Base-by-base conservation (phyloP, 1,284 basidiomycete genomes). In the Ustilago loliicola region DNA sequence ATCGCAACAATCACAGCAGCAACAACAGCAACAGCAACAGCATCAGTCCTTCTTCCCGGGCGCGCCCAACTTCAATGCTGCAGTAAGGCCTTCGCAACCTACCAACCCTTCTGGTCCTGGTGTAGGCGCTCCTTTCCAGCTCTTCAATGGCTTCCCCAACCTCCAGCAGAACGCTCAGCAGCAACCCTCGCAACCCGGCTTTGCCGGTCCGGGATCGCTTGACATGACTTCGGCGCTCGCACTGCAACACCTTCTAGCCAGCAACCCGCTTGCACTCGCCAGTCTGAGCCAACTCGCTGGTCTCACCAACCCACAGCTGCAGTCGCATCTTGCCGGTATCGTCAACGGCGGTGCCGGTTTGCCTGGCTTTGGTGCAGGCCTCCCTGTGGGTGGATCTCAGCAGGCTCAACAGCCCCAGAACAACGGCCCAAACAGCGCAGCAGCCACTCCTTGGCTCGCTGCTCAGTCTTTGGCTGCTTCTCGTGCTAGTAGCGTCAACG, bases 141-240 rank as follows among this genome's bases (percentile, higher is more conserved):
- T 70, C 36, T 79, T 79, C 53, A 69, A 61, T 32, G 40, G 65
- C 38, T 73, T 77, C 62, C 53, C 60, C 6, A 61, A 71, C 32
- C 34, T 79, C 2, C 61, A 53, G 38, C 76, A 72, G 54, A 69
- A 51, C 25, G 38, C 66, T 25, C 65, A 66, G 58, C 79, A 72
- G 23, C 48, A 53, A 8, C 15, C 61, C 0, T 32, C 68, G 3
- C 72, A 67, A 21, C 59, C 65, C 36, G 67, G 53, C 30, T 69
- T 70, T 21, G 61, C 56, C 21, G 64, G n/a, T 34, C n/a, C 56
- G 7, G 64, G 64, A n/a, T 61, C 71, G 23, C 64, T 79, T 51
- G 84, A 85, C 61, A 73, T 85, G 63, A 81, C 82, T 7, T 83
- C 82, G 7, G 80, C 81, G 23, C 66, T 85, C n/a, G 84, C 84